Evolutionary conservation across 129 eudicot genomes (phyloP), one percentile per base, ranked within the genome.

Genomic region (Flaveria trinervia): DNA sequence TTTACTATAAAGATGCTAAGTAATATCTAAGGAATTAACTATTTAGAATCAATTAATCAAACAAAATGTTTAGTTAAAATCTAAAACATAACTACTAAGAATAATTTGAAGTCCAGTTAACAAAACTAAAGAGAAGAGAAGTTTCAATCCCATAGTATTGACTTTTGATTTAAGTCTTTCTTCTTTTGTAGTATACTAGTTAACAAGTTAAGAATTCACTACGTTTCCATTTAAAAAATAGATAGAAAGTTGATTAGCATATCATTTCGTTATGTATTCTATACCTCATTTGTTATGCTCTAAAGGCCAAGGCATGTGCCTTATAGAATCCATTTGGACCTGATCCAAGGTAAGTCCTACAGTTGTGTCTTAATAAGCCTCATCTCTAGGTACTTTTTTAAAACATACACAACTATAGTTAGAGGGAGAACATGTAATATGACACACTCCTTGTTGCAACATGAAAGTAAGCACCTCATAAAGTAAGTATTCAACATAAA

Each of bases 351-450:
- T 10, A 17, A 16, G 22, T 2, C 7, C 56, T 41, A 16, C 18
- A 71, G 28, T 9, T 71, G 44, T 48, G 26, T 62, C 23, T 9
- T 6, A 13, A 9, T 20, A 28, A 28, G 62, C 64, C 46, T 48
- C 74, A 70, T 70, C 25, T 70, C 12, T 25, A 28, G 60, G 5
- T 12, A 50, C 41, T 9, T 43, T 70, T 72, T 18, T 12, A 72
- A 17, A n/a, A 54, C 14, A 39, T 55, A 72, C 66, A 43, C 77
- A 55, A 57, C 14, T 23, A 22, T 41, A 56, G 55, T 39, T 73
- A 54, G 7, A 66, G 51, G 36, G 30, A 36, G 60, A 36, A 33
- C 52, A 55, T 36, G 30, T 64, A 20, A 20, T 55, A 73, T 55
- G 22, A 56, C 36, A 56, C 41, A 8, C 8, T 39, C 64, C 49